These are phyloP conservation scores for Linum lewisii DNA, from an alignment of 345 rosid genomes.

Conservation along the genomic window DNA sequence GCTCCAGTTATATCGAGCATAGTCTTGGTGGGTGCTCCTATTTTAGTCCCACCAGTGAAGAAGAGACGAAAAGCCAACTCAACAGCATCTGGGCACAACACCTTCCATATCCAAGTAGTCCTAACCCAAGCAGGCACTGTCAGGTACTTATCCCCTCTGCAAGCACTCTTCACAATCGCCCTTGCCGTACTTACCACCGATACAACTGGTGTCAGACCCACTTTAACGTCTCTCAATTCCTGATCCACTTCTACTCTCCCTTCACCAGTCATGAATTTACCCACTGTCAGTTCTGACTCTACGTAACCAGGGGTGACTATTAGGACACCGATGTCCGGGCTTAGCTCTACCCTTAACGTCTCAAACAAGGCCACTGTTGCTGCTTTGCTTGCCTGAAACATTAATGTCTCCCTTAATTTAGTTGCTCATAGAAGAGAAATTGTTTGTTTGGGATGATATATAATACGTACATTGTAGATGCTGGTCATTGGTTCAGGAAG, in stretches of 20 bases:
- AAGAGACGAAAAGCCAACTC: constrained; percentile 16
- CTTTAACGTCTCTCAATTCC: background rate
- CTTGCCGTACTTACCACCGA: background rate
- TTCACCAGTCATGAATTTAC: constrained; percentile 12
- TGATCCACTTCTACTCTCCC: constrained; percentile 23
- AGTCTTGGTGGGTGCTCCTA: constrained; percentile 25
- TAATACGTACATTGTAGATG: background rate
- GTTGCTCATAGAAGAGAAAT: too few relatives aligned
- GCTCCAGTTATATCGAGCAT: constrained; percentile 8
- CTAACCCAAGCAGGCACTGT: constrained; percentile 28
- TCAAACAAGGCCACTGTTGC: constrained; percentile 31
- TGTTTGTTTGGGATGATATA: background rate
- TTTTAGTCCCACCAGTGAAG: background rate
- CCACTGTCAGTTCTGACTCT: constrained; percentile 23
- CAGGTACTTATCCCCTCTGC: constrained; percentile 35
- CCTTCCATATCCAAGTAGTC: constrained; percentile 23
- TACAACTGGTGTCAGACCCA: background rate
- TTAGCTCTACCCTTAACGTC: constrained; percentile 36
- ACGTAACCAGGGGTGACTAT: constrained; percentile 34
- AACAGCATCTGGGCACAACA: constrained; percentile 32
- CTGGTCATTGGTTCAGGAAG: background rate
- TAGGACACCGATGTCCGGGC: constrained; percentile 33
- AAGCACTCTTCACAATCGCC: constrained; percentile 31
- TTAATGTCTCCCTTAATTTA: too few relatives aligned
- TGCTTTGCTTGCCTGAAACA: constrained; percentile 32